Evolutionary conservation across 176 grass and related monocot genomes (phyloP).

Genomic region (Ensete glaucum): DNA sequence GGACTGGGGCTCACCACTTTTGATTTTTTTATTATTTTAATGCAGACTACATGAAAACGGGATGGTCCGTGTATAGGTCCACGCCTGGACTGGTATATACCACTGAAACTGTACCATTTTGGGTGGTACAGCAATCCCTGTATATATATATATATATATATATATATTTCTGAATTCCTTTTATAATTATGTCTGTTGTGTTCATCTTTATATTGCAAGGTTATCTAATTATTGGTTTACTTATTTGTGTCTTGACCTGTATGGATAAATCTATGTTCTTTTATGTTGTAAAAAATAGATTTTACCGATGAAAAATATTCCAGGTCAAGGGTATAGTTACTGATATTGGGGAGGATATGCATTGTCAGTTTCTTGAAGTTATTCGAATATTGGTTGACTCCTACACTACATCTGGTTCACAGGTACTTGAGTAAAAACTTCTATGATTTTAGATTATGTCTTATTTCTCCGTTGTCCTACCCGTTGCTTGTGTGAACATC

Average conservation of each 20-base stretch:
- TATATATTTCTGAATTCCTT: no score
- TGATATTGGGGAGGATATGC: slow-evolving; percentile 55
- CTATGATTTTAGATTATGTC: not conserved
- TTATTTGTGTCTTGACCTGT: not conserved
- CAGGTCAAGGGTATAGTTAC: slow-evolving; percentile 70
- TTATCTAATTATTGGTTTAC: no score
- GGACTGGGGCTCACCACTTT: no score
- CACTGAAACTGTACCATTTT: no score
- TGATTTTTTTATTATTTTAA: no score
- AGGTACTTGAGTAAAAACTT: slow-evolving; percentile 20
- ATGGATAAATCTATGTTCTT: not conserved
- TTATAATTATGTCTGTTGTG: not conserved
- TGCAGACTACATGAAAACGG: no score
- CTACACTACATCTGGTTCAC: slow-evolving; percentile 30
- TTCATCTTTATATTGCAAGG: no score
- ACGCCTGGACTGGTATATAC: no score
- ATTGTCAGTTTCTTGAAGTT: slow-evolving; percentile 66
- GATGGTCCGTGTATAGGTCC: no score
- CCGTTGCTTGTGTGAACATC: not conserved
- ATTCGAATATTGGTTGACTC: slow-evolving; percentile 48
- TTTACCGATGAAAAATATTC: slow-evolving; percentile 17
- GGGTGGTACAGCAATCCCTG: no score
- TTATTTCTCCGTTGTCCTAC: not conserved
- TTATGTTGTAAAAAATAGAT: not conserved
- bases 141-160: no score